Conservation (phyloP, 2,329 filamentous ascomycete species). For the Aspergillus sp. region DNA sequence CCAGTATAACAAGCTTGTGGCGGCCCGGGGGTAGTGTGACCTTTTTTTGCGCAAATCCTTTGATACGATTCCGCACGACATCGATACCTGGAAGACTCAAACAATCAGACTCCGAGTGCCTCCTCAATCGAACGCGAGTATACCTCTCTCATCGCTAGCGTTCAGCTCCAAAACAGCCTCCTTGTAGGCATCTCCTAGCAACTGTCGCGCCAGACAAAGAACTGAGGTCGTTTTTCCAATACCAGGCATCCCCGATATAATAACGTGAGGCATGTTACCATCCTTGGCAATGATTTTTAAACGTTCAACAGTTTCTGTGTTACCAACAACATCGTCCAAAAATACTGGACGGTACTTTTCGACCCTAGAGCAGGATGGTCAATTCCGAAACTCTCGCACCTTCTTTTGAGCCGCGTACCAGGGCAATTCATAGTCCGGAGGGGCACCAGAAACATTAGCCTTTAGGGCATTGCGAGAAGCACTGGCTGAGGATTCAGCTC, state of each 20-base stretch:
- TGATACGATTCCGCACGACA: slow-evolving; percentile 94
- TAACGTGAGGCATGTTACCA: slow-evolving; percentile 98
- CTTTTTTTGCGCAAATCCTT: slow-evolving; percentile 98
- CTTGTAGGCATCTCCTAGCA: slow-evolving; percentile 92
- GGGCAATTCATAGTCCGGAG: slow-evolving; percentile 49
- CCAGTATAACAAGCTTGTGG: slow-evolving; percentile 95
- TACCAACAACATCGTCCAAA: slow-evolving; percentile 95
- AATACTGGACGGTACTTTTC: slow-evolving; percentile 97
- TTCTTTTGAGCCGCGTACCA: slow-evolving; percentile 37
- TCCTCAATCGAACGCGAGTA: neutral
- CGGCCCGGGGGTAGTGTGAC: slow-evolving; percentile 87
- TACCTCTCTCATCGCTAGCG: slow-evolving; percentile 88
- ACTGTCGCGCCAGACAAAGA: slow-evolving; percentile 84
- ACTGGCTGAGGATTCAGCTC: slow-evolving; percentile 49
- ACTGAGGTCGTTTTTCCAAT: slow-evolving; percentile 98
- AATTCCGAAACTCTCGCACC: neutral
- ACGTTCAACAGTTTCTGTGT: slow-evolving; percentile 95
- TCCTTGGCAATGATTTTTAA: slow-evolving; percentile 98
- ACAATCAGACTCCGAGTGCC: neutral
- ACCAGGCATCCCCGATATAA: slow-evolving; percentile 98
- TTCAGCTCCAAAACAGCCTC: slow-evolving; percentile 96
- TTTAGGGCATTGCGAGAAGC: slow-evolving; percentile 44
- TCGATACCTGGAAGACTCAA: slow-evolving; percentile 68
- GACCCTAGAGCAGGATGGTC: slow-evolving; percentile 62
- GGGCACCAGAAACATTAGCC: slow-evolving; percentile 39